Evolutionary conservation across 768 basidiomycete genomes (phyloP).

Genomic region (Calvatia gigantea): DNA sequence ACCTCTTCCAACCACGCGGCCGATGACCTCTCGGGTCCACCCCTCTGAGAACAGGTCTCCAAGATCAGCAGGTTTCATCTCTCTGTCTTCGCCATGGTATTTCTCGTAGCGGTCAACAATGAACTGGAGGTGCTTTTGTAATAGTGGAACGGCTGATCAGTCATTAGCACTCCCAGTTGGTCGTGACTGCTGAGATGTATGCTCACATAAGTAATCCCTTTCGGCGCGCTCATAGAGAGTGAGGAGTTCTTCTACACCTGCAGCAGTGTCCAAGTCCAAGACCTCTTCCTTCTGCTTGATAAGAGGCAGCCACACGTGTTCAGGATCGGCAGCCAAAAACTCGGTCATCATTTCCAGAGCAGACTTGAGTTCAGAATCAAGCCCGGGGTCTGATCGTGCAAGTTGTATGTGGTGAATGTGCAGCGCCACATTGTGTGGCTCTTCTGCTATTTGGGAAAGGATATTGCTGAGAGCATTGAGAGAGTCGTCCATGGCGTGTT

Average conservation of each 20-base stretch:
- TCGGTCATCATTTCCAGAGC: conserved; percentile 68
- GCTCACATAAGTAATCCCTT: conserved; percentile 77
- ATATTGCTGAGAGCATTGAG: conserved; percentile 63
- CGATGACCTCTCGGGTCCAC: conserved; percentile 59
- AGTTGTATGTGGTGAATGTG: conserved; percentile 69
- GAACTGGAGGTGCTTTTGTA: conserved; percentile 67
- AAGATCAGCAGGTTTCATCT: conserved; percentile 44
- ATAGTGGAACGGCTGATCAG: conserved; percentile 65
- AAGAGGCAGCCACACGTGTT: conserved; percentile 67
- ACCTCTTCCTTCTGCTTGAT: conserved; percentile 50
- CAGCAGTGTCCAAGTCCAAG: conserved; percentile 46
- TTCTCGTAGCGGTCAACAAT: conserved; percentile 40
- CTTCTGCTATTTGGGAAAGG: conserved; percentile 53
- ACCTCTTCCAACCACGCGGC: conserved; percentile 52
- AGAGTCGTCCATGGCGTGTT: conserved; percentile 49
- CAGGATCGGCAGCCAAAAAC: conserved; percentile 61
- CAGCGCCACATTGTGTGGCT: conserved; percentile 57
- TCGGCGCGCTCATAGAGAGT: conserved; percentile 65
- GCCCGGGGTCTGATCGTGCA: conserved; percentile 48
- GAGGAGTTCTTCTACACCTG: conserved; percentile 54
- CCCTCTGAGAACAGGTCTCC: conserved; percentile 56
- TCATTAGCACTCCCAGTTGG: conserved; percentile 4
- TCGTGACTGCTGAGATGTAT: not conserved
- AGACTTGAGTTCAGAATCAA: conserved; percentile 53
- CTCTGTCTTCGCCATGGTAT: conserved; percentile 35